A percentile compares a stretch with the other conserved stretches of the same genome.
phyloP scores from a whole-genome alignment of 1,284 basidiomycete genomes.

The Schizopora paradoxa region DNA sequence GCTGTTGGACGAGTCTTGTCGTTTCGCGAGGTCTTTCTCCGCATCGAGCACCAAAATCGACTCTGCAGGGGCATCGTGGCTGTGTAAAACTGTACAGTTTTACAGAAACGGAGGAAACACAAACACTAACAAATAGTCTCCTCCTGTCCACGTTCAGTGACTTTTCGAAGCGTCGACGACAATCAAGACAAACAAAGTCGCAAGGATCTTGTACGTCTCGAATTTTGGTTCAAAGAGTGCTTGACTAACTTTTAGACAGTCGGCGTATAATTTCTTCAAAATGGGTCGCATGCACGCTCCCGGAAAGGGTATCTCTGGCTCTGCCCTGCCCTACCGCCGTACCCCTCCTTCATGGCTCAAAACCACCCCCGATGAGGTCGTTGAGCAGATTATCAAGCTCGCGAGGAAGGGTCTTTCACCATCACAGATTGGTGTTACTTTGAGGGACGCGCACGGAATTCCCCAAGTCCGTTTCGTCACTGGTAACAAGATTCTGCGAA shows the following conservation, averaged over 20 bases:
- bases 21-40: too few relatives aligned
- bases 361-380: constrained; percentile 91
- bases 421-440: constrained; percentile 96
- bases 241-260: too few relatives aligned
- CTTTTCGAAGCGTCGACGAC: background rate
- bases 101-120: background rate
- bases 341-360: constrained; percentile 96
- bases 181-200: constrained; percentile 17
- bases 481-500: constrained; percentile 99
- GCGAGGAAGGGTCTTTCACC: constrained; percentile 97
- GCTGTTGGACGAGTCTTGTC: background rate
- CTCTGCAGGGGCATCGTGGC: background rate
- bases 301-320: constrained; percentile 98
- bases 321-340: constrained; percentile 96
- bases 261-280: constrained; percentile 30
- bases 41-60: too few relatives aligned
- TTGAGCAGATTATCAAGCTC: constrained; percentile 95
- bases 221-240: too few relatives aligned
- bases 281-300: constrained; percentile 98
- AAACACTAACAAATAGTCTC: background rate
- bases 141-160: background rate
- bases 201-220: constrained; percentile 7
- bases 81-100: constrained; percentile 1
- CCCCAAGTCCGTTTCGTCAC: constrained; percentile 97
- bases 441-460: constrained; percentile 97